Evolutionary conservation across 2,329 filamentous ascomycete genomes (phyloP).

Genomic region (Nothomitra cinnamomea): DNA sequence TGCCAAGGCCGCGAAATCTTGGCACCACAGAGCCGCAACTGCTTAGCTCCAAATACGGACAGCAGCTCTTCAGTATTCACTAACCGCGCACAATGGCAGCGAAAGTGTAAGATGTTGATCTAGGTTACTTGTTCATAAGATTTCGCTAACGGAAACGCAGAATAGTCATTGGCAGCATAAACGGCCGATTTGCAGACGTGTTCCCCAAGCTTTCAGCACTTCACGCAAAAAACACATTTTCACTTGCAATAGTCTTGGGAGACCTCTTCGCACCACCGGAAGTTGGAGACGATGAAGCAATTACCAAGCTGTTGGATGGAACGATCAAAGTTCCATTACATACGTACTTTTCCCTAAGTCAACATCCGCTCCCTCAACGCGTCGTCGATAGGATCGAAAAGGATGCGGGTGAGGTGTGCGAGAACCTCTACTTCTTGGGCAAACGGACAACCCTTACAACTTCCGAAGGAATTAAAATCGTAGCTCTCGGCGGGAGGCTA

Average conservation of each 20-base stretch:
- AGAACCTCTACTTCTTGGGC: conserved; percentile 81
- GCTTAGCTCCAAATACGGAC: background rate
- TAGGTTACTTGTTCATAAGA: background rate
- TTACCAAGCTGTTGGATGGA: conserved; percentile 54
- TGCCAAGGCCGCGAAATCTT: background rate
- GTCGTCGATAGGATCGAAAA: conserved; percentile 59
- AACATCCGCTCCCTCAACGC: conserved; percentile 47
- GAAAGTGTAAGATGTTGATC: conserved; percentile 3
- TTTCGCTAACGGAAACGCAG: conserved; percentile 24
- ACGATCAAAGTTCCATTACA: conserved; percentile 58
- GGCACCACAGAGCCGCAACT: background rate
- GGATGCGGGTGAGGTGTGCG: conserved; percentile 54
- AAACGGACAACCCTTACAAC: conserved; percentile 81
- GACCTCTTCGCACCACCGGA: conserved; percentile 53
- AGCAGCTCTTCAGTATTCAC: background rate
- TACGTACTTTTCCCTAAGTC: conserved; percentile 80
- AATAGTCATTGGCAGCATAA: conserved; percentile 67
- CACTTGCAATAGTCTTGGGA: conserved; percentile 68
- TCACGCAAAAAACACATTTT: conserved; percentile 76
- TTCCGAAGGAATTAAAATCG: conserved; percentile 72
- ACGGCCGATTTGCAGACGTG: conserved; percentile 57
- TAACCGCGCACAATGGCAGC: background rate
- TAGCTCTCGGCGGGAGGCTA: conserved; percentile 63
- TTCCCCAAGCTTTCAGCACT: conserved; percentile 67
- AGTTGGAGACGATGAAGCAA: conserved; percentile 32